These are phyloP conservation scores for Ogataea allantospora DNA, from an alignment of 805 yeast species.

Conservation along the genomic window DNA sequence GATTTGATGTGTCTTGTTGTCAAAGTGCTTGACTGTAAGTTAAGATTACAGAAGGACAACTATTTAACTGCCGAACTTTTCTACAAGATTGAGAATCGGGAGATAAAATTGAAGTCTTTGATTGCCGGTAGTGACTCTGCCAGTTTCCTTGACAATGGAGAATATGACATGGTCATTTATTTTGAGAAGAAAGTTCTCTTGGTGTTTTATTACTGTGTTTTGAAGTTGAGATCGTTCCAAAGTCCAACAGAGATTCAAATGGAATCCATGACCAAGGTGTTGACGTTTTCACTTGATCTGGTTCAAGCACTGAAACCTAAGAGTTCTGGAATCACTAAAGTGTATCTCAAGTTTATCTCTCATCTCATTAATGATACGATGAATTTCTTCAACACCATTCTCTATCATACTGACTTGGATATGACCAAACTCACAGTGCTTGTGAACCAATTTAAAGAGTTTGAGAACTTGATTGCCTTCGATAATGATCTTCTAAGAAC, in stretches of 20 bases:
- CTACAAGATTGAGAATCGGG: constrained; percentile 8
- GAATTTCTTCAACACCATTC: constrained; percentile 16
- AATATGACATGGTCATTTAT: constrained; percentile 8
- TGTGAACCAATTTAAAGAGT: constrained; percentile 13
- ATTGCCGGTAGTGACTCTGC: not conserved
- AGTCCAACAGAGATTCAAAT: constrained; percentile 12
- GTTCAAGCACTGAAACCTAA: too few species aligned
- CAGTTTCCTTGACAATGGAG: too few species aligned
- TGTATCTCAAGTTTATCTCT: not conserved
- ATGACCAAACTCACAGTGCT: constrained; percentile 6
- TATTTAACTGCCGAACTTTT: constrained; percentile 5
- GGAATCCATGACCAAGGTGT: constrained; percentile 11
- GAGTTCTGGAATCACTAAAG: not conserved
- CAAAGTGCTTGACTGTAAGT: constrained; percentile 8
- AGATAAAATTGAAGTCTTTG: constrained; percentile 12
- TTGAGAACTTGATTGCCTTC: constrained; percentile 7
- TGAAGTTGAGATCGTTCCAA: not conserved
- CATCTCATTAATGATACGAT: constrained; percentile 12
- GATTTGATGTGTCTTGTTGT: constrained; percentile 6
- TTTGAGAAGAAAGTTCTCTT: constrained; percentile 13
- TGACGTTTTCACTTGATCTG: constrained; percentile 15
- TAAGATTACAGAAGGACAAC: constrained; percentile 14
- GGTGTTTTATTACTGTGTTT: not conserved
- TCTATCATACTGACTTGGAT: constrained; percentile 10
- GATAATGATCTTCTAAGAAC: constrained; percentile 3